These are phyloP conservation scores for Remersonia thermophila DNA, from an alignment of 2,329 filamentous ascomycete genomes.

Conservation along the genomic window DNA sequence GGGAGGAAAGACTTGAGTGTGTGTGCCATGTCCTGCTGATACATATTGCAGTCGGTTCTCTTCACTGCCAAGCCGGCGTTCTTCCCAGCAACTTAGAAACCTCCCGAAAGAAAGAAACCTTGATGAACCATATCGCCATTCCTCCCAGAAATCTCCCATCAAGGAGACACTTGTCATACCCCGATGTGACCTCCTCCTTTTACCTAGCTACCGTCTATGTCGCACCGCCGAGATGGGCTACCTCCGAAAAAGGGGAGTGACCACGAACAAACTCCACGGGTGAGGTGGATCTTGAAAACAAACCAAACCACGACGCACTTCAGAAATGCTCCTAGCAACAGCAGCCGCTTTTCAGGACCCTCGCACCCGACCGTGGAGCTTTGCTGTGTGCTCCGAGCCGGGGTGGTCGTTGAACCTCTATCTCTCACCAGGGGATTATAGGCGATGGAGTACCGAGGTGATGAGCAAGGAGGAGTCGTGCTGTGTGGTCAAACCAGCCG, in stretches of 20 bases:
- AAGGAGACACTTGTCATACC: constrained; percentile 13
- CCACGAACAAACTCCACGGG: constrained; percentile 3
- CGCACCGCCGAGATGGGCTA: constrained; percentile 1
- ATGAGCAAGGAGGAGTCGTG: constrained; percentile 5
- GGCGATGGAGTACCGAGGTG: constrained; percentile 5
- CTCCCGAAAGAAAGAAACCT: not conserved
- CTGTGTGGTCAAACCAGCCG: not conserved
- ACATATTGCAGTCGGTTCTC: too few relatives aligned
- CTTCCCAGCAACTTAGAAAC: too few relatives aligned
- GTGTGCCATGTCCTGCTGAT: too few relatives aligned
- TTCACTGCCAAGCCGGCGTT: too few relatives aligned
- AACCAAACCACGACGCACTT: constrained; percentile 11
- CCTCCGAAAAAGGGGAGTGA: too few relatives aligned
- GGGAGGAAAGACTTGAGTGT: too few relatives aligned
- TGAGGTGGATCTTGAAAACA: constrained; percentile 12
- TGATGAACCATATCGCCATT: constrained; percentile 1
- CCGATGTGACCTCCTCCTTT: constrained; percentile 7
- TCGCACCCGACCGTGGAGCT: too few relatives aligned
- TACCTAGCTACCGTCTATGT: constrained; percentile 14
- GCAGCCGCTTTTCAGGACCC: constrained; percentile 3
- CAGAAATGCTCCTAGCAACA: constrained; percentile 11
- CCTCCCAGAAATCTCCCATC: constrained; percentile 1
- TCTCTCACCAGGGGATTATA: constrained; percentile 2
- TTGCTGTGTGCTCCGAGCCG: too few relatives aligned
- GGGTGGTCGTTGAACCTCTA: too few relatives aligned